Evolutionary conservation across 768 basidiomycete species (phyloP).

Genomic region (Omphalotus guepiniiformis): DNA sequence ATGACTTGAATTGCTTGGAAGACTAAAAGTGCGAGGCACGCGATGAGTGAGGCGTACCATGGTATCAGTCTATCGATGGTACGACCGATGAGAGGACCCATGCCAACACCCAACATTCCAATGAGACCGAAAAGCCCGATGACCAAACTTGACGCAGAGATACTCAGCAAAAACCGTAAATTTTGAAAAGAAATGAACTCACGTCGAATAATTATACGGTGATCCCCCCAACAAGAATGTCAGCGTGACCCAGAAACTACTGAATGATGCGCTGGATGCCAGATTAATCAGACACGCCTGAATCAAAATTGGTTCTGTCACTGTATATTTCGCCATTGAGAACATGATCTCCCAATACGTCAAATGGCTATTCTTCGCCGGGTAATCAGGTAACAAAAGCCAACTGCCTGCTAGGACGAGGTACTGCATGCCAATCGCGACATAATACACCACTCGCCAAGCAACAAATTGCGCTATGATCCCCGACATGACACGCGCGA

Average conservation of each 20-base stretch:
- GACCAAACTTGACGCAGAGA: constrained; percentile 26
- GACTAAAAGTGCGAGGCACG: constrained; percentile 29
- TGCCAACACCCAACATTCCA: constrained; percentile 42
- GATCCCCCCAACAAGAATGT: constrained; percentile 78
- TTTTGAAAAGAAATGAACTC: constrained; percentile 19
- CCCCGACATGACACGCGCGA: constrained; percentile 72
- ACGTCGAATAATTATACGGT: constrained; percentile 76
- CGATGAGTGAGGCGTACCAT: constrained; percentile 50
- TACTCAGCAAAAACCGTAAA: background rate
- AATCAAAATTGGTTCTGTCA: constrained; percentile 76
- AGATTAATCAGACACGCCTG: constrained; percentile 64
- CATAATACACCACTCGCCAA: constrained; percentile 76
- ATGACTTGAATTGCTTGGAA: constrained; percentile 41
- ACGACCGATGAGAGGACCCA: constrained; percentile 47
- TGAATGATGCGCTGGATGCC: constrained; percentile 55
- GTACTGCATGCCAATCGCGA: constrained; percentile 68
- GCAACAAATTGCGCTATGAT: constrained; percentile 67
- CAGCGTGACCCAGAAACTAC: constrained; percentile 66
- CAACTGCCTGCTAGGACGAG: constrained; percentile 57
- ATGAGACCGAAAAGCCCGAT: constrained; percentile 55
- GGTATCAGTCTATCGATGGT: constrained; percentile 48
- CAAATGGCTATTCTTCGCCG: constrained; percentile 62
- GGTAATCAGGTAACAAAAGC: constrained; percentile 76
- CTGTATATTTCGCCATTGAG: constrained; percentile 72
- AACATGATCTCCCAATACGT: constrained; percentile 66